Evolutionary conservation across 75 land plant species (phyloP), one percentile per base, ranked within the genome.

Genomic region (Larix kaempferi): DNA sequence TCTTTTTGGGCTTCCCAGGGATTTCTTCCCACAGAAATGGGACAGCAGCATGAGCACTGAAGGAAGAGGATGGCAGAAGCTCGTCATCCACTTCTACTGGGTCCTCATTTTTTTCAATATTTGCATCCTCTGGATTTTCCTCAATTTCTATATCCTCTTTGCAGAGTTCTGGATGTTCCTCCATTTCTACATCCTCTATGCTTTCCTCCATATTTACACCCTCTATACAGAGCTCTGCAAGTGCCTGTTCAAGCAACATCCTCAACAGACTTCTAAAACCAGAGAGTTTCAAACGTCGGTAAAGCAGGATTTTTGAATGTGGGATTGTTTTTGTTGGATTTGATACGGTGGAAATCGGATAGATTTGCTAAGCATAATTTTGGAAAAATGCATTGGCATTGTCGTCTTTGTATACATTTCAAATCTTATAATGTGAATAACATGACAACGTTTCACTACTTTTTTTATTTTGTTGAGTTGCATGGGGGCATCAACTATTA

Each of bases 1-100:
- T 86, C 64, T 78, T 88, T 76, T 92, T 94, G 49, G 92, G 88
- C 56, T 61, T 85, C 12, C 97, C 97, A 7, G 94, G 94, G 59
- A 64, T 83, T 27, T 80, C 85, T 75, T 94, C 97, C 97, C 91
- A 94, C 49, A 88, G 74, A 58, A 87, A 91, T 56, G 93, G 88
- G 62, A 92, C 80, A 1, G 91, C 80, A 56, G 79, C 76, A 27
- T 62, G 33, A 21, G 62, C 33, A 60, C 39, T 76, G 4, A 56
- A 55, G 21, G 58, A 21, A 74, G 75, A 6, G 6, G 19, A 56
- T 23, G 57, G 57, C 54, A 74, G 75, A 74, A 16, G n/a, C 10
- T 23, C 6, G 4, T 17, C 54, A 26, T 26, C 25, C 73, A 49
- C 1, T 49, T 49, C 54, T 10, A 49, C 2, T 49, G 54, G 22